Conservation (phyloP, 371 early-diverging fungal species). For the Cokeromyces recurvatus region DNA sequence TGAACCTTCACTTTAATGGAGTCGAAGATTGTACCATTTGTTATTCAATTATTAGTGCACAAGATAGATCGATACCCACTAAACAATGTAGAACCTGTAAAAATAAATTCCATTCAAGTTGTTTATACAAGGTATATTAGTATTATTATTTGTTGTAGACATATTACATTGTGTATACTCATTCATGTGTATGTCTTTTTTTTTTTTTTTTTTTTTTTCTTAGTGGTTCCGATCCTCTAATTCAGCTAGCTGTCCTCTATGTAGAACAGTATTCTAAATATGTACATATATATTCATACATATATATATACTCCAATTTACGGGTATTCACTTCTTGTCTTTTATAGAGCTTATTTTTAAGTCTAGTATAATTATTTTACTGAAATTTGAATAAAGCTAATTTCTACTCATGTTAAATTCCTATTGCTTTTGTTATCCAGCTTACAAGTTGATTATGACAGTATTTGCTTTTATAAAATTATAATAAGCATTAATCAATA, state of each 20-base stretch:
- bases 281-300: no score
- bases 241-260: slow-evolving; percentile 90
- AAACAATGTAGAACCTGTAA: slow-evolving; percentile 94
- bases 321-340: no score
- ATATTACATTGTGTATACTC: background rate
- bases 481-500: no score
- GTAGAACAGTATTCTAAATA: slow-evolving; percentile 76
- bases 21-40: slow-evolving; percentile 96
- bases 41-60: slow-evolving; percentile 87
- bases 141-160: background rate
- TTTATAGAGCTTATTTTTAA: no score
- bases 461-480: no score
- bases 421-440: no score
- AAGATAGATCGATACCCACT: slow-evolving; percentile 86
- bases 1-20: slow-evolving; percentile 87
- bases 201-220: background rate
- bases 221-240: slow-evolving; percentile 89
- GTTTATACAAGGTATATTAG: slow-evolving; percentile 76
- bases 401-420: no score
- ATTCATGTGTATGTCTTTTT: no score
- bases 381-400: no score
- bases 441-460: no score
- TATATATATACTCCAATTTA: no score
- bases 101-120: slow-evolving; percentile 91
- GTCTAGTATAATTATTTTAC: no score